These are phyloP conservation scores for Cucumis hystrix DNA, from an alignment of 306 rosid genomes.

Conservation along the genomic window DNA sequence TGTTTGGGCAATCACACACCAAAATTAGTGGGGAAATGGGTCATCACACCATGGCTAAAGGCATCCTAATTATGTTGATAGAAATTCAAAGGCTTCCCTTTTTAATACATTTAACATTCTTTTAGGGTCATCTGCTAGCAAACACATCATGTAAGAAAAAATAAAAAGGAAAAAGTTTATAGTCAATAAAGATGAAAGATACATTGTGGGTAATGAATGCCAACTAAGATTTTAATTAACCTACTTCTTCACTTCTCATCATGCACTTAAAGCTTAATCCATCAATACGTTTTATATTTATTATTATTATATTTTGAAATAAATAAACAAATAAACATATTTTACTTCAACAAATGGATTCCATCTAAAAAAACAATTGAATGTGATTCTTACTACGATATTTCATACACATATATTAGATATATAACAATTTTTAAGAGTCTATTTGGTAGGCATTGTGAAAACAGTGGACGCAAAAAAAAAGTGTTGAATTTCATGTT, in stretches of 20 bases:
- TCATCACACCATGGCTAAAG: neutral
- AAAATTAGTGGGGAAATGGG: neutral
- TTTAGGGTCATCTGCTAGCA: neutral
- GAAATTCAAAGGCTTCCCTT: neutral
- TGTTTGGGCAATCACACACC: neutral
- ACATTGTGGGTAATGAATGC: constrained; percentile 3
- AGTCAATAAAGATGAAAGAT: neutral
- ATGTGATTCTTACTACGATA: too few species aligned
- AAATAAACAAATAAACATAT: too few species aligned
- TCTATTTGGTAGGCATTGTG: too few species aligned
- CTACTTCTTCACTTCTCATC: neutral
- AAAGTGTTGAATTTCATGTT: too few species aligned
- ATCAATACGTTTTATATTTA: neutral
- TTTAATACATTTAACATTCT: neutral
- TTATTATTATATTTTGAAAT: neutral
- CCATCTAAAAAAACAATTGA: too few species aligned
- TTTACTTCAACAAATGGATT: too few species aligned
- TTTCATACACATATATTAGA: too few species aligned
- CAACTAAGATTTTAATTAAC: neutral
- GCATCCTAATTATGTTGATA: neutral
- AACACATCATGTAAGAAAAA: neutral
- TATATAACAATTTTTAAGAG: too few species aligned
- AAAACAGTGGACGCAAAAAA: too few species aligned
- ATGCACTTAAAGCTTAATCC: neutral
- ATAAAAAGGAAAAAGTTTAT: neutral